A percentile compares a stretch with the other conserved stretches of the same genome.
Conservation (phyloP, 176 grass and related monocot genomes). For the Avena eriantha region DNA sequence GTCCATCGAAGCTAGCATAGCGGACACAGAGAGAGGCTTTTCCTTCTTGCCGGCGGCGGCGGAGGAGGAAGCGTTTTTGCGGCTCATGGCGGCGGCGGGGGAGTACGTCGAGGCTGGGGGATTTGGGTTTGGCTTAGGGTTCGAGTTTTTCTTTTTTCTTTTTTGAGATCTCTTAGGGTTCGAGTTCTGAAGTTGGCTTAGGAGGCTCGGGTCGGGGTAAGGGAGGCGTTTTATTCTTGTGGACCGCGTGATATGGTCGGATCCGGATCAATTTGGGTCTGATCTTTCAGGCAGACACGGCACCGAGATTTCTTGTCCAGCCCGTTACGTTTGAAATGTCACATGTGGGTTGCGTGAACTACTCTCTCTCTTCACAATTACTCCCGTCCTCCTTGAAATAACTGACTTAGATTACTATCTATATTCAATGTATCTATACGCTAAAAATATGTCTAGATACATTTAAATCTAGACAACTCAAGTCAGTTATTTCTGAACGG, state of each 20-base stretch:
- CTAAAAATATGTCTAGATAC: no score
- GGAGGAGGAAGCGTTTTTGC: constrained; percentile 56
- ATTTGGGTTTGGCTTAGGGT: constrained; percentile 38
- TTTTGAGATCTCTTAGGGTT: neutral
- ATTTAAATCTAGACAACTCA: no score
- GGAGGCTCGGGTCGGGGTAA: neutral
- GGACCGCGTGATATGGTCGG: neutral
- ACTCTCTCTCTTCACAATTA: no score
- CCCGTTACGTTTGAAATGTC: neutral
- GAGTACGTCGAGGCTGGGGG: neutral
- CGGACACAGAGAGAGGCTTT: constrained; percentile 76
- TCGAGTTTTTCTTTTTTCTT: neutral
- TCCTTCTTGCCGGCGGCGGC: constrained; percentile 55
- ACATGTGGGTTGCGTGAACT: no score
- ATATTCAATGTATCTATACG: no score
- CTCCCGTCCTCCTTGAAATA: no score
- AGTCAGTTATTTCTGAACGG: no score
- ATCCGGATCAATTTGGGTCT: no score
- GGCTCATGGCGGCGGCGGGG: constrained; percentile 56
- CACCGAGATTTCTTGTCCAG: neutral
- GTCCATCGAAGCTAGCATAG: constrained; percentile 95
- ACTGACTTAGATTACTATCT: no score
- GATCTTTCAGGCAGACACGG: neutral
- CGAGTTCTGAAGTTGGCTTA: neutral
- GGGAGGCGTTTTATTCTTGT: neutral